phyloP scores from a whole-genome alignment of 169 alveolate genomes.

The Plasmodium coatneyi region DNA sequence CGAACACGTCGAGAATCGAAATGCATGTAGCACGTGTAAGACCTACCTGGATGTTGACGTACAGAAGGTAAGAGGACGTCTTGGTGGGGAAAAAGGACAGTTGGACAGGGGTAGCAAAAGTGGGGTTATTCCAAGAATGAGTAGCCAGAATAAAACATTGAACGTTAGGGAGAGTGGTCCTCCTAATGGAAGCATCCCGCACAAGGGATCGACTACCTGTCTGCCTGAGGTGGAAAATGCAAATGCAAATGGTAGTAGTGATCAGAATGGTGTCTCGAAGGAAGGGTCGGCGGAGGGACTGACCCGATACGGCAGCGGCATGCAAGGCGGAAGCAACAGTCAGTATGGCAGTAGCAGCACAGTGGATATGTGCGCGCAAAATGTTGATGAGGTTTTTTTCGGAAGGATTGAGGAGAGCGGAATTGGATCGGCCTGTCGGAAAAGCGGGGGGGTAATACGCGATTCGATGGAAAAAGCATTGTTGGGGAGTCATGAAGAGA shows the following conservation, averaged over 20 bases:
- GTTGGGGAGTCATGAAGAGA: background rate
- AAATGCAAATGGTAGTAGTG: background rate
- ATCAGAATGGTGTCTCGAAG: background rate
- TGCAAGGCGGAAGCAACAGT: background rate
- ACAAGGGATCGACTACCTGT: background rate
- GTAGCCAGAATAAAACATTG: background rate
- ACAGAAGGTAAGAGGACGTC: background rate
- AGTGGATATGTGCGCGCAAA: background rate
- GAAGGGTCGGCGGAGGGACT: background rate
- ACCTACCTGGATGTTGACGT: background rate
- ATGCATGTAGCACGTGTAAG: background rate
- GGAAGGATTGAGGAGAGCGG: background rate
- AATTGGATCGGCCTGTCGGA: background rate
- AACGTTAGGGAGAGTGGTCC: background rate
- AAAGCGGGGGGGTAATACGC: background rate
- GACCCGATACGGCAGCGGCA: background rate
- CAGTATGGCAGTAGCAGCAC: conserved; percentile 6
- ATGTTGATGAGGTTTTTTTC: background rate
- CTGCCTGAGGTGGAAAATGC: background rate
- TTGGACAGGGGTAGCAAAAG: background rate
- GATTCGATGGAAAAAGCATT: background rate
- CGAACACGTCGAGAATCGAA: background rate
- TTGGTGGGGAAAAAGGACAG: background rate
- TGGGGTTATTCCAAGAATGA: background rate
- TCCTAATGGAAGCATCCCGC: background rate